A percentile compares a stretch with the other conserved stretches of the same genome.
phyloP scores from a whole-genome alignment of 1,284 basidiomycete genomes.

The Malassezia equina region DNA sequence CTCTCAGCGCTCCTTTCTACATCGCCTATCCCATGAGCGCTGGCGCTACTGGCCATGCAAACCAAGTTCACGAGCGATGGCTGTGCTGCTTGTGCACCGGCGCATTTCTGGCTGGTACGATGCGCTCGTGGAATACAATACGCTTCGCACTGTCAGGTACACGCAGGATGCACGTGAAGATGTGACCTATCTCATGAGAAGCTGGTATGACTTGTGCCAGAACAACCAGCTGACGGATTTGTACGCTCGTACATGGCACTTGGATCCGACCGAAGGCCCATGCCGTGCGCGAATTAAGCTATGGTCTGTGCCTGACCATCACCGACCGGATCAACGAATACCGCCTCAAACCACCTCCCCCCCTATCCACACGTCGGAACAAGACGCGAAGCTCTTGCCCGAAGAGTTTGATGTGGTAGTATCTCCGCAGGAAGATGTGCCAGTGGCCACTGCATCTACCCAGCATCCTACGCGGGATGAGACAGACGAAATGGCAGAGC shows the following conservation, averaged over 20 bases:
- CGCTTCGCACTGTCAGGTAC: constrained; percentile 22
- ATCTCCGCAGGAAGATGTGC: background rate
- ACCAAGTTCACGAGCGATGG: background rate
- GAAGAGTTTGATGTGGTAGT: background rate
- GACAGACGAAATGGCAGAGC: background rate
- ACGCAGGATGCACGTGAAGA: constrained; percentile 33
- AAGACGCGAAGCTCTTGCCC: background rate
- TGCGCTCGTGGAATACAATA: constrained; percentile 22
- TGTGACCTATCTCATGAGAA: background rate
- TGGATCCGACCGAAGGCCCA: constrained; percentile 46
- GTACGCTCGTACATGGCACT: constrained; percentile 18
- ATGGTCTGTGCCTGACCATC: constrained; percentile 19
- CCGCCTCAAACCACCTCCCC: background rate
- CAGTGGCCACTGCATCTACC: background rate
- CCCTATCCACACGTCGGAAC: background rate
- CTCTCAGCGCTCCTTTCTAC: constrained; percentile 1
- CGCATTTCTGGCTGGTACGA: constrained; percentile 33
- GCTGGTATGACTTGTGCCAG: constrained; percentile 1
- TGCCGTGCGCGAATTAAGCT: constrained; percentile 37
- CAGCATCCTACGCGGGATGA: background rate
- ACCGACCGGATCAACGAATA: background rate
- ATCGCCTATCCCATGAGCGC: constrained; percentile 20
- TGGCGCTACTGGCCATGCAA: constrained; percentile 6
- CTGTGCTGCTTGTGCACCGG: constrained; percentile 19
- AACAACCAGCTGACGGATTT: background rate